Evolutionary conservation across 2,329 filamentous ascomycete genomes (phyloP).

Genomic region (Trichoderma asperellum): DNA sequence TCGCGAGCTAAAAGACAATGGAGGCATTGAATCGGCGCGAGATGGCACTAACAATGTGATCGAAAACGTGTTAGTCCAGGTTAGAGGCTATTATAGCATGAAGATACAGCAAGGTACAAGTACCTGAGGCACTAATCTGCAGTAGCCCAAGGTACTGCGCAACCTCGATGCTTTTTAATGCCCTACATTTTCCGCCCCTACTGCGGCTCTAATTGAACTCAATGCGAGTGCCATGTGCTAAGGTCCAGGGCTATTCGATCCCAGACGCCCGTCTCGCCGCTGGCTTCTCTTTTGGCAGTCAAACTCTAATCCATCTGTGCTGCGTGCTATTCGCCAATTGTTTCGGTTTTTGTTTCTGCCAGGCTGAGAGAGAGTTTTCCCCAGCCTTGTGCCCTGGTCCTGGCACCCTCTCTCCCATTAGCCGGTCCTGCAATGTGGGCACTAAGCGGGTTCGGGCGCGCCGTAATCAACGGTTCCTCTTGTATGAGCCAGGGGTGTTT

Average conservation of each 20-base stretch:
- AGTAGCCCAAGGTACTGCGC: not conserved
- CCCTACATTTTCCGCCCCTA: not conserved
- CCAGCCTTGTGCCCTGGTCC: not conserved
- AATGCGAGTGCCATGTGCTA: not conserved
- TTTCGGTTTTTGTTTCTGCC: not conserved
- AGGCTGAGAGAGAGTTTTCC: not conserved
- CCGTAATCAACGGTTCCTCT: not conserved
- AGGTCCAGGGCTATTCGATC: not conserved
- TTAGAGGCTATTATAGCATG: no score
- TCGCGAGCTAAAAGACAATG: not conserved
- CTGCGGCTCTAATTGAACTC: slow-evolving; percentile 18
- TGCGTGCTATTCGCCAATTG: not conserved
- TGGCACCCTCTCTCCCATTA: not conserved
- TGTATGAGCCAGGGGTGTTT: not conserved
- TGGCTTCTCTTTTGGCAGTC: not conserved
- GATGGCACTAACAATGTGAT: not conserved
- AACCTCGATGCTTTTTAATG: not conserved
- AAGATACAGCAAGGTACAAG: no score
- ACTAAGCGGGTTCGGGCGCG: not conserved
- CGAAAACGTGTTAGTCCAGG: no score
- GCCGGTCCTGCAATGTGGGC: slow-evolving; percentile 11
- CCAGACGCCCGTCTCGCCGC: not conserved
- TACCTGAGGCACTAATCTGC: no score
- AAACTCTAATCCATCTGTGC: not conserved
- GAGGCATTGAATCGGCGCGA: not conserved